Evolutionary conservation across 2,329 filamentous ascomycete genomes (phyloP), one percentile per base, ranked within the genome.

Genomic region (Rutstroemia sp.): DNA sequence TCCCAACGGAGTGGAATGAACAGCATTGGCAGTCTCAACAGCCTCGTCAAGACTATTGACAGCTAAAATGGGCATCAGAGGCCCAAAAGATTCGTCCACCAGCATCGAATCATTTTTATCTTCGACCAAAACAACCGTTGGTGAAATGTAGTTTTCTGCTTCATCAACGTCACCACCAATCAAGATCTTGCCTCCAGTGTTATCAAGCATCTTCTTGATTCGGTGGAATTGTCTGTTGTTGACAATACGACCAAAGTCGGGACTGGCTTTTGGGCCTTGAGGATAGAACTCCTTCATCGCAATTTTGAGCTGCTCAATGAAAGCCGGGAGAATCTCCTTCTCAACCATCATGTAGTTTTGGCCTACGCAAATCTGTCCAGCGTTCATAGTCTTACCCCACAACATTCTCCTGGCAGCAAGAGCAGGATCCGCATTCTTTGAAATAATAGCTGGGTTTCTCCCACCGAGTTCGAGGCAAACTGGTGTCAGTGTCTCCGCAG

Each of bases 301-400:
- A 46, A 77, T 78, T 69, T 88, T 87, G 66, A 97, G 79, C 67
- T 88, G 82, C 54, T 82, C 78, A 60, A 97, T 75, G 65, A 97
- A 89, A 27, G 79, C 75, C 14, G 84, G 77, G 27, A 92, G 73
- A 4, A 92, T 78, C 47, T 84, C 81, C 63, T 83, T 83, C 69
- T 97, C 89, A 27, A 95, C 82, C 51, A 96, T 78, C 52, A 89
- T 85, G 73, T 96, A 96, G 76, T 97, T 96, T 68, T 96, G 91
- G 25, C 86, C 89, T 61, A 96, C 81, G 71, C 94, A 99, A 62
- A 96, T 80, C 73, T 99, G 94, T 23, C 94, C 94, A 4, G 88
- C 87, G 69, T 94, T 94, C 59, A 90, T 70, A 4, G 82, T 79
- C 79, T 97, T 99, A 50, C 86, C 88, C 91, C 92, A 99, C 48